Evolutionary conservation across 805 yeast genomes (phyloP), one percentile per base, ranked within the genome.

Genomic region (Saturnispora sekii): DNA sequence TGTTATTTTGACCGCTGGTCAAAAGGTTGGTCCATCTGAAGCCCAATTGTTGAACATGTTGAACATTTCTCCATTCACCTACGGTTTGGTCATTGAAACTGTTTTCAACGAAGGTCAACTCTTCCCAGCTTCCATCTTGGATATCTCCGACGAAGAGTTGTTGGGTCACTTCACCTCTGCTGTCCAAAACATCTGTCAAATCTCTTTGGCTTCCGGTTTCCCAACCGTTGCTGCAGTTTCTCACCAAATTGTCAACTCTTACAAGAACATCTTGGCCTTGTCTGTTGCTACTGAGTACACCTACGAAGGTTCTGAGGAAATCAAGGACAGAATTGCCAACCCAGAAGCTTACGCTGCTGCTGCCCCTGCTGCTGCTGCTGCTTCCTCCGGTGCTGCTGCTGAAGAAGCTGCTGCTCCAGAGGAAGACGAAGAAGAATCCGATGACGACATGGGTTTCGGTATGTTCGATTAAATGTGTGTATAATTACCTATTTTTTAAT

Each of bases 281-380:
- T 94, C 98, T 57, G 77, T 93, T 74, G 98, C 96, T 67, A 81
- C 97, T 67, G 96, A 93, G 72, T 93, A 89, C 86, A 84, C 96
- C 67, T 93, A 83, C 78, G 97, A 94, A 76, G 97, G 96, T 73
- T 85, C 96, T 61, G 99, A 89, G 79, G 89, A 90, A 60, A 82
- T 93, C 78, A 87, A 87, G 84, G 99, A 93, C 84, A 86, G 97
- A 78, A 78, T 93, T 65, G 97, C 96, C 72, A 90, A 93, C 94
- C 99, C 99, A 72, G 97, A 93, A 57, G 96, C 96, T 72, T 93
- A 90, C 76, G 98, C 97, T 68, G 83, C 97, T 66, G 94, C 96
- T 74, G 97, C 97, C 65, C 96, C 97, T 64, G 96, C 74, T 69
- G 96, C 96, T 64, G 83, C 84, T 67, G 86, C 94, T 61, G 78